phyloP scores from a whole-genome alignment of 1,284 basidiomycete species.

The Boletus smithii region DNA sequence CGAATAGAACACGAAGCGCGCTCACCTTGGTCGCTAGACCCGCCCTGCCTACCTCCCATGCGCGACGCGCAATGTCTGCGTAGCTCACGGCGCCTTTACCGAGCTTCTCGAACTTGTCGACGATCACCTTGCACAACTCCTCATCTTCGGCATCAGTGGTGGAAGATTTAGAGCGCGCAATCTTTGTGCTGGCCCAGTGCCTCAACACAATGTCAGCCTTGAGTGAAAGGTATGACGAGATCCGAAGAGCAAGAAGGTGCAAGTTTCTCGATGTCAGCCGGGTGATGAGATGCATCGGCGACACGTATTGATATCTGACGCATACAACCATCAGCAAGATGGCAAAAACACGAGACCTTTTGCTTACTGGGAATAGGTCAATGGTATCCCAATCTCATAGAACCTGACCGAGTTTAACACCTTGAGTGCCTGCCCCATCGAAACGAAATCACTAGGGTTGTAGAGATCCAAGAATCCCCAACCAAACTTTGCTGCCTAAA shows the following conservation, averaged over 20 bases:
- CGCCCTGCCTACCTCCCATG: constrained; percentile 88
- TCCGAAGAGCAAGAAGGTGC: constrained; percentile 89
- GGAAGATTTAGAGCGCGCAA: constrained; percentile 65
- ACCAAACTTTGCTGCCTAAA: constrained; percentile 91
- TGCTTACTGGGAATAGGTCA: constrained; percentile 85
- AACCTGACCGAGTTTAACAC: constrained; percentile 93
- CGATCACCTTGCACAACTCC: constrained; percentile 77
- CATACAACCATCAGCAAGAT: background rate
- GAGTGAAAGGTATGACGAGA: constrained; percentile 80
- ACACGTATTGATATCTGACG: constrained; percentile 71
- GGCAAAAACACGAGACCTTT: background rate
- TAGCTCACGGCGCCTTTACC: constrained; percentile 80
- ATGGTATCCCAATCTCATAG: constrained; percentile 90
- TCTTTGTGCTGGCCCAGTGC: constrained; percentile 96
- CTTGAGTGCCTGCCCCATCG: constrained; percentile 88
- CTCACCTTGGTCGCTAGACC: constrained; percentile 85
- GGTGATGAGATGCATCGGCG: constrained; percentile 75
- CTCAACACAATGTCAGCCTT: constrained; percentile 86
- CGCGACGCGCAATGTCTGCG: constrained; percentile 90
- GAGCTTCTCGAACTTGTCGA: constrained; percentile 79
- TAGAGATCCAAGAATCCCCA: constrained; percentile 91
- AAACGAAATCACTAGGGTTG: constrained; percentile 87
- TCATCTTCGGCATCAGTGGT: constrained; percentile 64
- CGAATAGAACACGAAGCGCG: background rate
- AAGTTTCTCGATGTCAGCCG: constrained; percentile 85